A percentile compares a stretch with the other conserved stretches of the same genome.
Conservation (phyloP, 2,329 filamentous ascomycete species). For the Ilyonectria destructans region DNA sequence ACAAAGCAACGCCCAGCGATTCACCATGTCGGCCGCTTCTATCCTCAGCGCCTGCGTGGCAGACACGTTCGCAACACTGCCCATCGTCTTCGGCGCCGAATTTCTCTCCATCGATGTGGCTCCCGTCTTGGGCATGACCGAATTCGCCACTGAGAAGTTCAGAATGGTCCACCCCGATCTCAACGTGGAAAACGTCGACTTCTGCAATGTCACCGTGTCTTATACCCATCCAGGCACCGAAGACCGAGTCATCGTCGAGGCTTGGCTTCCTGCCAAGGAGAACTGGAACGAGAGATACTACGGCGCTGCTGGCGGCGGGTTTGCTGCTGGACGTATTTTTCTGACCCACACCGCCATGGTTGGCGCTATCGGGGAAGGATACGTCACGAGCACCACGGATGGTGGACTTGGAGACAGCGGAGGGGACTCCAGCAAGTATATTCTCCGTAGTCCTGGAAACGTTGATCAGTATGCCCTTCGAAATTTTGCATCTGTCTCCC, state of each 20-base stretch:
- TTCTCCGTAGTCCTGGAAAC: constrained; percentile 38
- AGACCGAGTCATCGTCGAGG: constrained; percentile 46
- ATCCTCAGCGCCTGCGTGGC: no score
- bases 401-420: constrained; percentile 35
- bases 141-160: no score
- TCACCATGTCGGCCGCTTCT: no score
- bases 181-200: constrained; percentile 14
- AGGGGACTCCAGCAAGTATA: neutral
- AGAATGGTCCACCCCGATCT: neutral
- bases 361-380: constrained; percentile 39
- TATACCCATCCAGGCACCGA: constrained; percentile 36
- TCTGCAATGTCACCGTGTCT: constrained; percentile 51
- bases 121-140: no score
- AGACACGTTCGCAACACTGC: no score
- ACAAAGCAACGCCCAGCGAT: no score
- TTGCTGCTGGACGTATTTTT: constrained; percentile 40
- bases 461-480: constrained; percentile 43
- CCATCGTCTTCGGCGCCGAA: constrained; percentile 3
- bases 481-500: constrained; percentile 44
- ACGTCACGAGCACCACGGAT: constrained; percentile 41
- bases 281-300: constrained; percentile 53
- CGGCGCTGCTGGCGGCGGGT: constrained; percentile 53
- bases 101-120: constrained; percentile 1
- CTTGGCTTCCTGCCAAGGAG: constrained; percentile 46
- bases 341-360: constrained; percentile 35